A percentile compares a stretch with the other conserved stretches of the same genome.
phyloP scores from a whole-genome alignment of 495 filamentous ascomycete genomes.

The Hyaloscypha variabilis region DNA sequence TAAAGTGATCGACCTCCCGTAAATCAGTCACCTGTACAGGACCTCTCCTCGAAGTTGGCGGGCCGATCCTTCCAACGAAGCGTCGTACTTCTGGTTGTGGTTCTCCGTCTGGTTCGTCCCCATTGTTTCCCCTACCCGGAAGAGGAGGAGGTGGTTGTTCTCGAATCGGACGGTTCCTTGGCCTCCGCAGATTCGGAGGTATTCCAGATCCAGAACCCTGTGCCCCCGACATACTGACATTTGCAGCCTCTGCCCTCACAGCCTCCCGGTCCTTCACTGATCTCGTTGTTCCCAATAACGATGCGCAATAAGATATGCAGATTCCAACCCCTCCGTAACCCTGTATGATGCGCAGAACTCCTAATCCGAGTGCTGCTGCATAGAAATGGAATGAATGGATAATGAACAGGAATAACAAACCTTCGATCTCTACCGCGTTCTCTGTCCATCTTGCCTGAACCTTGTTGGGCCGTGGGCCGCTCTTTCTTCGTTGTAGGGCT shows the following conservation, averaged over 20 bases:
- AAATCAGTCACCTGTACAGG: no score
- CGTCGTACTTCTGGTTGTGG: no score
- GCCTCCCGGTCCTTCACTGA: neutral
- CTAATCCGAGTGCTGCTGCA: neutral
- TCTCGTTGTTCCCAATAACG: neutral
- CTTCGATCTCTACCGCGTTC: slow-evolving; percentile 32
- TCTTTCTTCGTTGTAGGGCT: neutral
- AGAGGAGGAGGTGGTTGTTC: no score
- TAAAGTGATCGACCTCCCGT: no score
- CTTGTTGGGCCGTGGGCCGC: neutral
- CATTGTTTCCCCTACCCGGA: no score
- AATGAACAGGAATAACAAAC: slow-evolving; percentile 21
- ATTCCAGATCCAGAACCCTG: neutral
- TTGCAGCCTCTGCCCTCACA: neutral
- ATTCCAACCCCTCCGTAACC: neutral
- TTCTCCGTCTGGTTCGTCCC: no score
- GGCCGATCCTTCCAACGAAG: no score
- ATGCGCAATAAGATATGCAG: neutral
- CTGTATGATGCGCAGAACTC: neutral
- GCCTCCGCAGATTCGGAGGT: neutral
- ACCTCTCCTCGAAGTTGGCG: no score
- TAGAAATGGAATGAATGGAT: slow-evolving; percentile 10
- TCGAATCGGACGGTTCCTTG: neutral
- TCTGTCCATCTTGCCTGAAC: slow-evolving; percentile 19
- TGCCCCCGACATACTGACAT: neutral